Base-by-base conservation (phyloP, 148 eudicot species). In the Simmondsia chinensis region DNA sequence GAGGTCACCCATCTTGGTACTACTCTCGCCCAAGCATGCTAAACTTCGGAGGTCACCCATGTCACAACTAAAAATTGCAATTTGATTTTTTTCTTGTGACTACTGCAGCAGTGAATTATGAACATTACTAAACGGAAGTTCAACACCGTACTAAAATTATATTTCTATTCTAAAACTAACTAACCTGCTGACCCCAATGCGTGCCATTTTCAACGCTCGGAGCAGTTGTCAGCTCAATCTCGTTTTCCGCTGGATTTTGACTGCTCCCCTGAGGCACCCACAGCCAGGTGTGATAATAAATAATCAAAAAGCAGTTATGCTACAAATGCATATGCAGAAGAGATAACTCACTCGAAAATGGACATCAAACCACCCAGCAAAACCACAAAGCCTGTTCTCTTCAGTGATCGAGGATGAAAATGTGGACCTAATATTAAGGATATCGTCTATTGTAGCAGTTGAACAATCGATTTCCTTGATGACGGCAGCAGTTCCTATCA, bases 111-210 rank as follows among this genome's bases (percentile, higher is more conserved):
- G 12, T 11, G 13, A 20, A 4, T 26, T 17, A 17, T 21, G 15
- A 35, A 10, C 31, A 28, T 28, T 5, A 28, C 5, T 28, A 28
- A 28, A 28, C n/a, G 31, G 9, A 9, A 28, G 31, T 28, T 28
- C 6, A 28, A 5, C 14, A 20, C 30, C 16, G 31, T n/a, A 32
- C 20, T 5, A 49, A 48, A 6, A 40, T 16, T 16, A 23, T 17
- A 19, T 15, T 16, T 2, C 17, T n/a, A 7, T 10, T 7, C 9
- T 10, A 13, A 29, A 28, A 30, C 21, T 17, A 50, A 65, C 86
- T 43, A 57, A 86, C 99, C 79, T 91, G 99, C 69, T 91, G 99
- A 51, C 99, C 99, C 99, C 99, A 91, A 57, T 91, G 99, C 17
- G 99, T 91, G 55, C 79, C 46, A 32, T 28, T 9, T 39, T 76